Evolutionary conservation across 2,329 filamentous ascomycete species (phyloP), one percentile per base, ranked within the genome.

Genomic region (Volutella citrinella): DNA sequence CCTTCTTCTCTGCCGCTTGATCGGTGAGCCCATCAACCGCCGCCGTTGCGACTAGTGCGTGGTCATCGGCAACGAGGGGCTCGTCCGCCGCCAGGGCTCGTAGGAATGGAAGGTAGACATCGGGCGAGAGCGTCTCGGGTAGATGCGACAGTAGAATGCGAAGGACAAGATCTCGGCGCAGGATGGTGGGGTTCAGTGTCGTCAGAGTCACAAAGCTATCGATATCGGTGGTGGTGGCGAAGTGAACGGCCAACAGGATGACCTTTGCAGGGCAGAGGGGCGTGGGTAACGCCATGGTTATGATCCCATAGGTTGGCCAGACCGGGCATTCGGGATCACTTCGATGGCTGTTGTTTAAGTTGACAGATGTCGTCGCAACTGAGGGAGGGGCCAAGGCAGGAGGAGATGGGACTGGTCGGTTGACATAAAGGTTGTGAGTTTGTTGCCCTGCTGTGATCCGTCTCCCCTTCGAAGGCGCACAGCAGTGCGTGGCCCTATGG

Each of bases 71-170:
- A 58, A 51, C 13, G 66, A 57, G 58, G 24, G 74, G 64, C 14
- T 70, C 59, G 32, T 65, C 67, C 5, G 64, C 63, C 24, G 66
- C 69, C 40, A 89, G 63, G 32, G 78, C 71, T 48, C 74, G 61
- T 13, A 89, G 54, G 32, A 87, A 74, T 11, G 66, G 65, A 13
- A 77, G 65, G 54, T 90, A 90, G 27, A 68, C 57, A n/a, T 61
- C 62, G 6, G 87, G 79, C 6, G 75, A 74, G 6, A 79, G 55
- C 26, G 75, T 82, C 59, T 91, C 86, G 17, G 88, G 87, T 2
- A 94, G 70, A 54, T 83, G 87, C 14, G 82, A 87, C 27, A 94
- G 72, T 15, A 94, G 64, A 33, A 93, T 80, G 27, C 83, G 80
- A 38, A 93, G 69, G 16, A 87, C 56, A 11, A 88, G 65, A 36